Evolutionary conservation across 83 land plant species (phyloP), one percentile per base, ranked within the genome.

Genomic region (Thuja plicata): DNA sequence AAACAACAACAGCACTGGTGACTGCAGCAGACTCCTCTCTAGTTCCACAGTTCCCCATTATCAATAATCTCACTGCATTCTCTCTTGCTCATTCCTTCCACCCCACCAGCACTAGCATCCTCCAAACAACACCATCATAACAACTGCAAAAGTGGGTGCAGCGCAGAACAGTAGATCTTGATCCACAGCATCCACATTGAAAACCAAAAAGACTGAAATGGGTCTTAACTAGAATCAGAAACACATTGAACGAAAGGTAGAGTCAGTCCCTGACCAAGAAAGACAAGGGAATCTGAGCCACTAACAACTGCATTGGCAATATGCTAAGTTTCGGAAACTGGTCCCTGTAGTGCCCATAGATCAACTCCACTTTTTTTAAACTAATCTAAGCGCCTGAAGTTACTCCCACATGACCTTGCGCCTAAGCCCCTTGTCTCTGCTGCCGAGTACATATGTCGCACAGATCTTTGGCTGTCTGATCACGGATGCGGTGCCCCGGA

Each of bases 1-100:
- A 48, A 12, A 83, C 71, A 52, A 54, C 62, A 57, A 76, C 79
- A 84, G 94, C 94, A 74, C 84, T 86, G 45, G 96, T 38, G 35
- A 95, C 94, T 57, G 94, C 95, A 40, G 95, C 94, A 55, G 93
- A 92, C 80, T 95, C 96, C 86, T 95, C 96, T 57, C 94, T 91
- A 82, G 96, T 95, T 48, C 96, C 96, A 66, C 96, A 95, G 85
- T 95, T 95, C 4, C 96, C 96, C 96, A 95, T 95, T 70, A 84
- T 79, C 87, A 41, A 79, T 16, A 43, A 35, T 37, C 30, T 32
- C 88, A 24, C 48, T 16, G 81, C 81, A 77, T 19, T 73, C 87
- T 87, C 91, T 87, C 89, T 57, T 90, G 79, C 86, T 90, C 70
- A 84, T 13, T 41, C 81, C 41, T 35, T 55, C 74, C 84, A 34